phyloP scores from a whole-genome alignment of 83 land plant genomes.

The Picea abies region DNA sequence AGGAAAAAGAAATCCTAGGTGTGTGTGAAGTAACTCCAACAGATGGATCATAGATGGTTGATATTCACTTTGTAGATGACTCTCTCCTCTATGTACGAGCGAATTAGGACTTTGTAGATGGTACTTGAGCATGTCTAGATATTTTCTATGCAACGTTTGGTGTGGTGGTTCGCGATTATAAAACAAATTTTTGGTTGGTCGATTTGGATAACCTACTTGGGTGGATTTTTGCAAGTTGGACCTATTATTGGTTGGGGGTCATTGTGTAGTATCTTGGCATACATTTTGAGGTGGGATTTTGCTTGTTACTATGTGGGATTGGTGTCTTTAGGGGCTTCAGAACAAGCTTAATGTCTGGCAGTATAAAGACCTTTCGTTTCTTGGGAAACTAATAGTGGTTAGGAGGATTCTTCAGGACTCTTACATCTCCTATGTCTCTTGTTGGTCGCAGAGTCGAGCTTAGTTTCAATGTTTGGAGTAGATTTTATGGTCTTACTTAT shows the following conservation, averaged over 20 bases:
- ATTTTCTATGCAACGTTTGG: background rate
- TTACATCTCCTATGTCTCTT: background rate
- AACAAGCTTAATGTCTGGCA: background rate
- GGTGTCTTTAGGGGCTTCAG: background rate
- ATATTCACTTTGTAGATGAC: background rate
- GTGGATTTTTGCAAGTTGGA: background rate
- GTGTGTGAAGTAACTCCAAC: too few relatives aligned
- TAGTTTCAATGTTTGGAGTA: too few relatives aligned
- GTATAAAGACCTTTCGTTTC: background rate
- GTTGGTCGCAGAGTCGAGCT: background rate
- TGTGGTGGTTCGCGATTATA: background rate
- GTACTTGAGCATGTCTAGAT: background rate
- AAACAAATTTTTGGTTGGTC: background rate
- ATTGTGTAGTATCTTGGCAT: background rate
- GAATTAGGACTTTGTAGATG: background rate
- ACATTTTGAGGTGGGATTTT: background rate
- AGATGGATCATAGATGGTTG: background rate
- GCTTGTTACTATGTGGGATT: background rate
- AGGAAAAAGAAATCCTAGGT: too few relatives aligned
- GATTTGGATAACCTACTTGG: background rate
- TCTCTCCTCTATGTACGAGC: background rate
- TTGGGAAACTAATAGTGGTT: background rate
- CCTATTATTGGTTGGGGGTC: background rate
- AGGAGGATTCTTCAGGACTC: background rate
- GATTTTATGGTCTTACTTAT: too few relatives aligned